Evolutionary conservation across 2,329 filamentous ascomycete species (phyloP).

Genomic region (Huntiella abstrusa): DNA sequence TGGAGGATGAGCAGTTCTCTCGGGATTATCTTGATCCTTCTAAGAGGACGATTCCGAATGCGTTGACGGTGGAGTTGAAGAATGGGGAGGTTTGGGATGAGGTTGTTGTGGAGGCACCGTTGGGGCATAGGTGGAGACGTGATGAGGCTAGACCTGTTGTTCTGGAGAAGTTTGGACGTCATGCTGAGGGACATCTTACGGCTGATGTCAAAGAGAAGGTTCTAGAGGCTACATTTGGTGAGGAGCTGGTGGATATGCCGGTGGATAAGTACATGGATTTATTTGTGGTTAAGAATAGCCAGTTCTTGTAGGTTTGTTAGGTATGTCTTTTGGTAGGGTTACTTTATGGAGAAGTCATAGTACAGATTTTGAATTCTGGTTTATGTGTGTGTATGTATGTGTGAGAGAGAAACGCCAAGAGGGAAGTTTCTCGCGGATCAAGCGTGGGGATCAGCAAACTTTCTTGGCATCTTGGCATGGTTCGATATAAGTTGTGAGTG

Average conservation of each 20-base stretch:
- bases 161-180: constrained; percentile 83
- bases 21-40: constrained; percentile 85
- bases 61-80: constrained; percentile 82
- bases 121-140: constrained; percentile 76
- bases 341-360: no score
- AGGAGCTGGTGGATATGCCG: constrained; percentile 59
- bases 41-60: constrained; percentile 94
- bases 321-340: no score
- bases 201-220: constrained; percentile 62
- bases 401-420: no score
- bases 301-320: constrained; percentile 5
- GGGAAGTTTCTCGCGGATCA: not conserved
- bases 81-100: constrained; percentile 85
- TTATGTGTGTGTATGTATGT: no score
- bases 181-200: constrained; percentile 67
- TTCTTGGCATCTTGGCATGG: no score
- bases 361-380: not conserved
- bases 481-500: no score
- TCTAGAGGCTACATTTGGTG: constrained; percentile 59
- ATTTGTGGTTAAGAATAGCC: constrained; percentile 41
- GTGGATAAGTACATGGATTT: constrained; percentile 90
- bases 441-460: no score
- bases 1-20: constrained; percentile 91
- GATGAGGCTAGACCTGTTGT: constrained; percentile 98
- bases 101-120: constrained; percentile 78